Evolutionary conservation across 2,329 filamentous ascomycete genomes (phyloP), one percentile per base, ranked within the genome.

Genomic region (Lanzia echinophila): DNA sequence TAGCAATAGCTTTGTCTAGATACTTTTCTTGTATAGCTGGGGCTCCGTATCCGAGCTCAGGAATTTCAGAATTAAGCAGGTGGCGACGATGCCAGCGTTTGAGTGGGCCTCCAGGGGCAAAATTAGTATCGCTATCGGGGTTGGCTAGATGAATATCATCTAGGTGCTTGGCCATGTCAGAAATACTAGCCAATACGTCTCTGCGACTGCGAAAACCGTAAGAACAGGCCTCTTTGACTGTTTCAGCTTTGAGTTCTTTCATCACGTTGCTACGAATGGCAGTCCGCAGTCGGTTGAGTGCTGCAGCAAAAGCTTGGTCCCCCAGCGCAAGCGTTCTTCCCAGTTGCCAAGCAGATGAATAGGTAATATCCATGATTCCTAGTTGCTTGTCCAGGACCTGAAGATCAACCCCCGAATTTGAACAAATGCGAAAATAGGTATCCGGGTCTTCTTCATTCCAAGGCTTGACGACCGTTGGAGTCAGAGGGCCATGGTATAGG

Each of bases 331-430:
- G 47, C 3, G 65, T 65, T 20, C 67, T 68, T 0, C 75, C 75
- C 0, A 75, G 52, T 28, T 72, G 60, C 75, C 74, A 77, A 0
- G 75, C 75, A 0, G 63, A 51, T 0, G 68, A 69, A 59, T 76
- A 77, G 0, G 70, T 70, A 1, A 75, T 48, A 55, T 77, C 74
- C 68, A 76, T 73, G 5, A 76, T 58, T 0, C 70, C 70, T 0
- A 69, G 4, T 1, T 68, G 36, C 7, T 58, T 51, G 43, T 77
- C 74, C 0, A 75, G 50, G 17, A 76, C 69, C 53, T 72, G 68
- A n/a, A 72, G 59, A 31, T 74, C 68, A 0, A 56, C 47, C 0
- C 69, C 68, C 0, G 61, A 67, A 39, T 65, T 72, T 7, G 72
- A 74, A 15, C 50, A 55, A 1, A 44, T 45, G 1, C 51, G 54